These are phyloP conservation scores for Gastrodia elata DNA, from an alignment of 106 monocot species.

Conservation along the genomic window DNA sequence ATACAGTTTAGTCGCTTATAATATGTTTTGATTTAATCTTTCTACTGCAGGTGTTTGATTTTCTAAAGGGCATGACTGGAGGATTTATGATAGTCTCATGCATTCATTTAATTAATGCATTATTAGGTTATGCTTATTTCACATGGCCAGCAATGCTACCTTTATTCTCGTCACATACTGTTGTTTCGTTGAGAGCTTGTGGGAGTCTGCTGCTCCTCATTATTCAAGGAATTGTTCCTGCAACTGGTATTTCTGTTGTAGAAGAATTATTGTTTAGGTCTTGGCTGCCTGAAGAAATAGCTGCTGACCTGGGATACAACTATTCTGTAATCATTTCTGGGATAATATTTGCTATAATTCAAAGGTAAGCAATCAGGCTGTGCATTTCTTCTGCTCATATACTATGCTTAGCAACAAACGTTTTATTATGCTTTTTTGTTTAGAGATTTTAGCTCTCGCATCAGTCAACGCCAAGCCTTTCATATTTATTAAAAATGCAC, in stretches of 20 bases:
- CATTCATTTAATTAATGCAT: conserved; percentile 58
- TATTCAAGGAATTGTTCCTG: conserved; percentile 32
- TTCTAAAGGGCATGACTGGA: conserved; percentile 61
- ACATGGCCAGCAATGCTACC: conserved; percentile 22
- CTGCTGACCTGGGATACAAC: conserved; percentile 62
- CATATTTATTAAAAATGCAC: too few species aligned
- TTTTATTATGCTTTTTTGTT: background rate
- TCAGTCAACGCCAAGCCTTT: too few species aligned
- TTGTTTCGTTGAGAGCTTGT: conserved; percentile 38
- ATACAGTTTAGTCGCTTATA: background rate
- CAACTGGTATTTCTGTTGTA: conserved; percentile 48
- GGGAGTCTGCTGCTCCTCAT: conserved; percentile 34
- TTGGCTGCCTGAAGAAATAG: conserved; percentile 80
- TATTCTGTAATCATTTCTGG: conserved; percentile 63
- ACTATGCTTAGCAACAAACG: background rate
- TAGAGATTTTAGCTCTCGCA: too few species aligned
- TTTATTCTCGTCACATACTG: conserved; percentile 19
- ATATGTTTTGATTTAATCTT: conserved; percentile 2
- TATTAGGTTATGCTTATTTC: conserved; percentile 57
- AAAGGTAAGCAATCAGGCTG: conserved; percentile 36
- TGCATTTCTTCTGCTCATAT: background rate
- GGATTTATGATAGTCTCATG: conserved; percentile 48
- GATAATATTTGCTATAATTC: conserved; percentile 56
- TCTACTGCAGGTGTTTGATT: conserved; percentile 40
- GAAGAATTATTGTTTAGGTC: conserved; percentile 89